Percentiles rank a stretch among this genome's conserved stretches.
Conservation (phyloP, 768 basidiomycete genomes). For the Butyriboletus loyo region DNA sequence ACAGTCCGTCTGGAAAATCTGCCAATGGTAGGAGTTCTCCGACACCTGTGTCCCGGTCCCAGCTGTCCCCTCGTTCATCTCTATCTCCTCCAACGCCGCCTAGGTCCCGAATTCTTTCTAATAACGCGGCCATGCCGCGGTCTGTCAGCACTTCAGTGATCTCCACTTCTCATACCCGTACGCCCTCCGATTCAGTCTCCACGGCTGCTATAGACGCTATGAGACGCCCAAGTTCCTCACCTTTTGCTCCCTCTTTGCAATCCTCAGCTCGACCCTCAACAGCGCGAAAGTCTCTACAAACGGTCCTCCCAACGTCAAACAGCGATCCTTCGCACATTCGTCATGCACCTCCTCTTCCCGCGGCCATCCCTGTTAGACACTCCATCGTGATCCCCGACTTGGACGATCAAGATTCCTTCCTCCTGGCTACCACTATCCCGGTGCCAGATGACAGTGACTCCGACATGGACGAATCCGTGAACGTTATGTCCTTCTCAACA, state of each 20-base stretch:
- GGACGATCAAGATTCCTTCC: constrained; percentile 56
- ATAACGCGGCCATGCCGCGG: constrained; percentile 36
- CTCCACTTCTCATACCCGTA: constrained; percentile 40
- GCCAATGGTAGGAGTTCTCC: constrained; percentile 39
- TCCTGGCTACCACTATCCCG: constrained; percentile 71
- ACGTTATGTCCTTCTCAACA: constrained; percentile 71
- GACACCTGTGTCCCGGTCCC: constrained; percentile 39
- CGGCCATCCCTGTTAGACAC: constrained; percentile 39
- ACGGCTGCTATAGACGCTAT: constrained; percentile 25
- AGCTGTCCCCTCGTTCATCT: constrained; percentile 47
- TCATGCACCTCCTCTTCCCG: constrained; percentile 4
- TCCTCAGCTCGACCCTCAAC: constrained; percentile 33
- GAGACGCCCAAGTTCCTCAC: constrained; percentile 49
- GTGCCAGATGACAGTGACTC: constrained; percentile 74
- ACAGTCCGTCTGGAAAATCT: constrained; percentile 41
- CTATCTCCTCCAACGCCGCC: constrained; percentile 46
- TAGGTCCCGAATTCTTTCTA: constrained; percentile 40
- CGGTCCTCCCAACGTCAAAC: constrained; percentile 35
- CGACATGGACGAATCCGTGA: constrained; percentile 53
- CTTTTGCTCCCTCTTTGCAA: constrained; percentile 34
- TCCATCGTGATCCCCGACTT: constrained; percentile 44
- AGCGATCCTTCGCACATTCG: constrained; percentile 26
- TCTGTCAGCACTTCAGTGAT: constrained; percentile 39
- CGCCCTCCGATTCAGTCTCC: constrained; percentile 40
- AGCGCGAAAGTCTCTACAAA: constrained; percentile 40